phyloP scores from a whole-genome alignment of 805 yeast genomes.

The Ogataea trehaloabstinens region DNA sequence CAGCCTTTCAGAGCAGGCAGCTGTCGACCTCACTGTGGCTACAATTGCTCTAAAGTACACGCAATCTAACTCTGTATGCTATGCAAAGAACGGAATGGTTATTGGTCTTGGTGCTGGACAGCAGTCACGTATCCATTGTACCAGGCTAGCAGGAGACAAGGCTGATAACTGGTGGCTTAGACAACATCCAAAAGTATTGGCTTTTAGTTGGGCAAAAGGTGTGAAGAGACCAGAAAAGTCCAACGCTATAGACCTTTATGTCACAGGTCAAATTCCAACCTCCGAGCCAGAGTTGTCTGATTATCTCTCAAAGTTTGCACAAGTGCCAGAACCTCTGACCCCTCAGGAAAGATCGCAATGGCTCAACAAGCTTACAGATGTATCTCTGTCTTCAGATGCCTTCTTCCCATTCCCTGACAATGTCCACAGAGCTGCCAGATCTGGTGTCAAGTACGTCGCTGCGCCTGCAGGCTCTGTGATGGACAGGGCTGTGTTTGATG shows the following conservation, averaged over 20 bases:
- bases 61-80: conserved; percentile 97
- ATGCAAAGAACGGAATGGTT: conserved; percentile 99
- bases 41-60: conserved; percentile 97
- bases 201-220: conserved; percentile 96
- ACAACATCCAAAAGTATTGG: conserved; percentile 94
- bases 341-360: conserved; percentile 83
- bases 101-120: conserved; percentile 99
- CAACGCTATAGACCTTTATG: conserved; percentile 93
- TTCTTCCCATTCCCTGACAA: conserved; percentile 99
- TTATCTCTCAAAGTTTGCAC: conserved; percentile 85
- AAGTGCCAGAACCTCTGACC: conserved; percentile 80
- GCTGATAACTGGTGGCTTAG: conserved; percentile 99
- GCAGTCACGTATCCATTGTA: conserved; percentile 98
- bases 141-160: conserved; percentile 98
- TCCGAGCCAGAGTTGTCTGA: conserved; percentile 91
- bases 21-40: conserved; percentile 92
- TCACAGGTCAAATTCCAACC: conserved; percentile 86
- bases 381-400: conserved; percentile 94
- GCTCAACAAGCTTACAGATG: conserved; percentile 76
- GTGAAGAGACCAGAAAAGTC: conserved; percentile 98
- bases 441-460: conserved; percentile 94
- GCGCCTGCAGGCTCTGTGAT: conserved; percentile 98
- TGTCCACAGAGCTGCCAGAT: conserved; percentile 94
- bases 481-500: conserved; percentile 94
- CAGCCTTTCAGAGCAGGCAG: conserved; percentile 85